Base-by-base conservation (phyloP, 208 protist genomes). In the Eutreptiella sp. region DNA sequence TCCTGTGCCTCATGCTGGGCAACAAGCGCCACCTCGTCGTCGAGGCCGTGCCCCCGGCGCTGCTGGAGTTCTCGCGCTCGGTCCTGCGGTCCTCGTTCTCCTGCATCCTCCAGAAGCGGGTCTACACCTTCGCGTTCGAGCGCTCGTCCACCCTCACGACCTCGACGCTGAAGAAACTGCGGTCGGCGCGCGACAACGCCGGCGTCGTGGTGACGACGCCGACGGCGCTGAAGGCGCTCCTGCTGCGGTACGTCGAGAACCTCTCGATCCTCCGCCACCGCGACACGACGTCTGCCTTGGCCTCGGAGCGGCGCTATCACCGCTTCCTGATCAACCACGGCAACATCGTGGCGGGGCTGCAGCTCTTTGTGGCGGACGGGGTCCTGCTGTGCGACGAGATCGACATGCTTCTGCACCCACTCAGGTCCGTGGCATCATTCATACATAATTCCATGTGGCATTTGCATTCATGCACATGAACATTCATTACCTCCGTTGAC, bases 351-450 rank as follows among this genome's bases (percentile, higher is more conserved):
- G n/a, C n/a, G n/a, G n/a, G n/a, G n/a, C n/a, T n/a, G n/a, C n/a
- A n/a, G n/a, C n/a, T n/a, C n/a, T n/a, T n/a, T n/a, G 67, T 35
- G 32, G 3, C 27, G 1, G 33, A 43, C 16, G 54, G 53, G 19
- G 66, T 61, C 14, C 35, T 68, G 2, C 41, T 79, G 23, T 61
- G 76, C 36, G 73, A 79, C 63, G 73, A 79, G 11, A 52, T 79
- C n/a, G 73, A 79, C 63, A 19, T 77, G 48, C 54, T 79, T 11
- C 54, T 79, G 2, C 71, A 77, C 32, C 73, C 73, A 19, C 64
- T 79, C 27, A 70, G 61, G 28, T n/a, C n/a, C n/a, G n/a, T n/a
- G n/a, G n/a, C n/a, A n/a, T n/a, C n/a, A n/a, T n/a, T n/a, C n/a
- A n/a, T n/a, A n/a, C n/a, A n/a, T n/a, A n/a, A n/a, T n/a, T n/a